Evolutionary conservation across 2,329 filamentous ascomycete genomes (phyloP).

Genomic region (Dactylonectria estremocensis): DNA sequence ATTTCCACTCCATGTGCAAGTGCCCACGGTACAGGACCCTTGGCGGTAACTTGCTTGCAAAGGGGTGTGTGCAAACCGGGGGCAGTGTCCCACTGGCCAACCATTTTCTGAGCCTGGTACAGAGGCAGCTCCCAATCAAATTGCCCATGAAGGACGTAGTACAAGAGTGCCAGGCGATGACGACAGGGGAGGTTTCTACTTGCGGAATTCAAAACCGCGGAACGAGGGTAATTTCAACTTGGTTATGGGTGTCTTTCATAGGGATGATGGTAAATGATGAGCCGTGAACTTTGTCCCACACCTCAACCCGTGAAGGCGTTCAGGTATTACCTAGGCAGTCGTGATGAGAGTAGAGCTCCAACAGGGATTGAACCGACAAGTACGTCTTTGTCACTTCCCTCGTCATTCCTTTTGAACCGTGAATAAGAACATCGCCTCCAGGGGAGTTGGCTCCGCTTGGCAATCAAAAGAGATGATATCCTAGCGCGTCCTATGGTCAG

Average conservation of each 20-base stretch:
- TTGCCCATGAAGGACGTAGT: background rate
- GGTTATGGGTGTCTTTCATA: background rate
- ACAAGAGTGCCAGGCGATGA: slow-evolving; percentile 32
- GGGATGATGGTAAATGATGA: background rate
- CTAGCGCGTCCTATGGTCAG: slow-evolving; percentile 26
- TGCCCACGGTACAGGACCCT: slow-evolving; percentile 18
- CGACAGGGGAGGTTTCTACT: slow-evolving; percentile 22
- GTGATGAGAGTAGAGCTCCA: background rate
- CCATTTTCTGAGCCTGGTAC: slow-evolving; percentile 25
- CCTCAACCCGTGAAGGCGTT: background rate
- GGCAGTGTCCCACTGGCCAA: slow-evolving; percentile 14
- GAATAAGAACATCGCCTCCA: slow-evolving; percentile 15
- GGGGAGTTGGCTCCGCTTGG: slow-evolving; percentile 11
- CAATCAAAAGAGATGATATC: slow-evolving; percentile 30
- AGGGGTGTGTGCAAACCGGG: slow-evolving; percentile 30
- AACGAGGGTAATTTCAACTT: background rate
- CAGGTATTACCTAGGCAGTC: too few relatives aligned
- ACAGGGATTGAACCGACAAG: background rate
- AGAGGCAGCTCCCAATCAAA: slow-evolving; percentile 29
- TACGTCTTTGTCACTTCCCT: slow-evolving; percentile 43
- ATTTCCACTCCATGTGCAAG: slow-evolving; percentile 20
- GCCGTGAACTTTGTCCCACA: background rate
- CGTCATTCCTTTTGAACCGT: slow-evolving; percentile 32
- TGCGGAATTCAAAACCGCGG: slow-evolving; percentile 12
- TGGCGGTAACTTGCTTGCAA: slow-evolving; percentile 28